phyloP scores from a whole-genome alignment of 2,329 filamentous ascomycete species.

The Dothistroma septosporum region DNA sequence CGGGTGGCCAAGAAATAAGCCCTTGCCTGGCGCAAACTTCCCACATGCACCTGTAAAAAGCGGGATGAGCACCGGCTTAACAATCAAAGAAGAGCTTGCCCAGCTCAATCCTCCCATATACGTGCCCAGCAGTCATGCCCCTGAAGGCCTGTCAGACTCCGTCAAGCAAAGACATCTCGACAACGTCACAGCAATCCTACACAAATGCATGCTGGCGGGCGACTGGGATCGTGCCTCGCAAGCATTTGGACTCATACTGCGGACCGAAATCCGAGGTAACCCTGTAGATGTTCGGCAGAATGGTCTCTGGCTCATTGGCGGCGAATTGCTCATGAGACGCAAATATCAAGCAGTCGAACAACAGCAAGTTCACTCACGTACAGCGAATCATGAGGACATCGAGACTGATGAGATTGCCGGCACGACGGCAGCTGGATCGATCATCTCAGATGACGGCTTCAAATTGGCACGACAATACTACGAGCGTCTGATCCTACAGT shows the following conservation, averaged over 20 bases:
- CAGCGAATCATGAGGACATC: background rate
- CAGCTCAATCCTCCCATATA: slow-evolving; percentile 42
- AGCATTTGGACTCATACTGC: slow-evolving; percentile 70
- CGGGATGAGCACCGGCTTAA: slow-evolving; percentile 14
- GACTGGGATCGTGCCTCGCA: slow-evolving; percentile 69
- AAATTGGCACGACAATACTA: slow-evolving; percentile 65
- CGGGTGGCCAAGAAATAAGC: slow-evolving; percentile 38
- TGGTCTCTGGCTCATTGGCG: slow-evolving; percentile 76
- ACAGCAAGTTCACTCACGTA: background rate
- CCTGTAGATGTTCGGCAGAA: slow-evolving; percentile 65
- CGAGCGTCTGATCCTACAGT: slow-evolving; percentile 70
- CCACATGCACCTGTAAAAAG: slow-evolving; percentile 39
- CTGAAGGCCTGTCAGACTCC: slow-evolving; percentile 23
- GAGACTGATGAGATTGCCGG: slow-evolving; percentile 7
- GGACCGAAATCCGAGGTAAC: slow-evolving; percentile 54
- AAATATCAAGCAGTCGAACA: slow-evolving; percentile 10
- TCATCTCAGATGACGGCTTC: slow-evolving; percentile 45
- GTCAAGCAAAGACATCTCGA: slow-evolving; percentile 57
- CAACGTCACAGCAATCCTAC: slow-evolving; percentile 64
- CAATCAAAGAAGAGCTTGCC: slow-evolving; percentile 40
- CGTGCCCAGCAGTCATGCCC: slow-evolving; percentile 20
- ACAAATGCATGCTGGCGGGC: slow-evolving; percentile 65
- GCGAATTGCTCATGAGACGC: slow-evolving; percentile 71
- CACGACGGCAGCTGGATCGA: background rate
- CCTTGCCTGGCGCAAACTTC: slow-evolving; percentile 42